phyloP scores from a whole-genome alignment of 352 stramenopile species.

The Globisporangium orthogonon region DNA sequence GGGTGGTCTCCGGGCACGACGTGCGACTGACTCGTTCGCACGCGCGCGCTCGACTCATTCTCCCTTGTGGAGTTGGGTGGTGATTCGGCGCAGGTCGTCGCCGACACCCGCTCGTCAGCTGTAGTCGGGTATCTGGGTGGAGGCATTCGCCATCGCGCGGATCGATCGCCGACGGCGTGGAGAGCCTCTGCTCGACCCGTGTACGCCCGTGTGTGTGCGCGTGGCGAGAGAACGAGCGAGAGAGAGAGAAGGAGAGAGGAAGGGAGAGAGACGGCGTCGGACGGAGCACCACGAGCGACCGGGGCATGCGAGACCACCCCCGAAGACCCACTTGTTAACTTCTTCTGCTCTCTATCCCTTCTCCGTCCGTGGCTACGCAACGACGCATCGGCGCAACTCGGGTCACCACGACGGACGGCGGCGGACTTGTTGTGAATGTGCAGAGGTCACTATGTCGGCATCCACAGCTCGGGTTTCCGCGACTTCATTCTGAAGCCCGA shows the following conservation, averaged over 20 bases:
- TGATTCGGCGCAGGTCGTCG: not conserved
- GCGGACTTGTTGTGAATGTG: constrained; percentile 14
- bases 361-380: constrained; percentile 19
- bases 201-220: not conserved
- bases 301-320: not conserved
- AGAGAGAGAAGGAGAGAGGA: constrained; percentile 4
- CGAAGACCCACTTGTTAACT: constrained; percentile 51
- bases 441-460: constrained; percentile 99
- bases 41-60: not conserved
- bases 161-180: constrained; percentile 5
- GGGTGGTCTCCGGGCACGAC: not conserved
- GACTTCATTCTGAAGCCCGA: constrained; percentile 99
- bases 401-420: constrained; percentile 9
- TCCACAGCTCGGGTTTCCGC: constrained; percentile 98
- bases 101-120: not conserved
- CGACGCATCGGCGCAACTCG: constrained; percentile 12
- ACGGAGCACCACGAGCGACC: constrained; percentile 5
- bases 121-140: not conserved
- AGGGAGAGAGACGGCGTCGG: not conserved
- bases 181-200: not conserved
- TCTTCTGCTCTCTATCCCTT: constrained; percentile 82
- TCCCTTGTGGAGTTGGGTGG: not conserved
- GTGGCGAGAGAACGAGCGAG: constrained; percentile 7
- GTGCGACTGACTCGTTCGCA: not conserved
- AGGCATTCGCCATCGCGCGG: constrained; percentile 2